Conservation (phyloP, 2,329 filamentous ascomycete genomes). For the Colletotrichum musicola region DNA sequence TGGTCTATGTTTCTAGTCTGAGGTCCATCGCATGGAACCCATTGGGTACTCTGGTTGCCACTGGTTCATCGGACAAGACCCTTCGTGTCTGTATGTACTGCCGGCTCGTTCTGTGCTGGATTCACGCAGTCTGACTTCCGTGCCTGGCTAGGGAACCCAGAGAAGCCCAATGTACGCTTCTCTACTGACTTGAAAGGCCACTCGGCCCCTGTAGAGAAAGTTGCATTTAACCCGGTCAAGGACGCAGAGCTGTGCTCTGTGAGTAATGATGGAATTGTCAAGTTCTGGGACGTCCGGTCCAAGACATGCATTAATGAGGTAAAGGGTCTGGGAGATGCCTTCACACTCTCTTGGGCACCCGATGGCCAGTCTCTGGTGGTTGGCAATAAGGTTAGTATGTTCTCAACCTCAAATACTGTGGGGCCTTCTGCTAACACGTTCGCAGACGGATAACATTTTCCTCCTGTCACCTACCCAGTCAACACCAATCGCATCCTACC, state of each 20-base stretch:
- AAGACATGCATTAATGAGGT: conserved; percentile 79
- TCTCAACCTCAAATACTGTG: neutral
- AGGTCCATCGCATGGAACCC: conserved; percentile 92
- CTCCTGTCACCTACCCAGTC: conserved; percentile 71
- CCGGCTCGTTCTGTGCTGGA: neutral
- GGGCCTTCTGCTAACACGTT: conserved; percentile 1
- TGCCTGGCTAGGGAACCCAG: conserved; percentile 73
- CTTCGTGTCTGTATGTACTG: conserved; percentile 76
- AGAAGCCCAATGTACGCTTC: conserved; percentile 78
- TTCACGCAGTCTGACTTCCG: neutral
- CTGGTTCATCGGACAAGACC: conserved; percentile 78
- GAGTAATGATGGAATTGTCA: conserved; percentile 78
- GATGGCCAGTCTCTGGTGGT: conserved; percentile 78
- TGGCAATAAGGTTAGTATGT: conserved; percentile 73
- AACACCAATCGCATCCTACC: conserved; percentile 68
- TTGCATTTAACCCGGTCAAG: conserved; percentile 82
- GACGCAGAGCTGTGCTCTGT: conserved; percentile 83
- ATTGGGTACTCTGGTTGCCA: conserved; percentile 84
- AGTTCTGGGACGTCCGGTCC: conserved; percentile 84
- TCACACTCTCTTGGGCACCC: conserved; percentile 80
- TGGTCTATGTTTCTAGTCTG: conserved; percentile 62
- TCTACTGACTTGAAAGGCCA: conserved; percentile 82
- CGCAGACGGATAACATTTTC: conserved; percentile 72
- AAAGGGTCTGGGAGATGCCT: conserved; percentile 74
- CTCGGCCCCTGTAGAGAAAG: conserved; percentile 75